Evolutionary conservation across 768 basidiomycete genomes (phyloP), one percentile per base, ranked within the genome.

Genomic region (Leccinum ochraceum): DNA sequence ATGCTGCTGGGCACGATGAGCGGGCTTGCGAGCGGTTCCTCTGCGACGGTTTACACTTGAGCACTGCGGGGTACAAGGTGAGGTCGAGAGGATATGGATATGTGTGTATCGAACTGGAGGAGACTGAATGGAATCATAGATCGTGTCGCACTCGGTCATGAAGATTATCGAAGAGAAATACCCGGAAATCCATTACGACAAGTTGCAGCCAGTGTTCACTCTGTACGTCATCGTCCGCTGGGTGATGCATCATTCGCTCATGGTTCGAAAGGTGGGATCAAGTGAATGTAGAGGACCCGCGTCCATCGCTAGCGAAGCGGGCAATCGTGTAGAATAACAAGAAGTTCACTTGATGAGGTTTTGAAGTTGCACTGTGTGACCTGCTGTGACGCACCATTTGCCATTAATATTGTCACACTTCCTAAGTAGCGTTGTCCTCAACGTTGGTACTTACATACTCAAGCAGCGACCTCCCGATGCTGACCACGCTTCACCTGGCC

Each of bases 31-130:
- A 75, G 22, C 74, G 67, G 51, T 89, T 81, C 68, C 72, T 92
- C 56, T 74, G 69, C 46, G 95, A 97, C 69, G 95, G 95, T 2
- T 74, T 97, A 54, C 95, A 97, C 75, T 74, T 94, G 67, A 92
- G 83, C 56, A 78, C 73, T 20, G 81, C 75, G 2, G 95, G 92
- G 24, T 95, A 95, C 66, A 70, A 80, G 71, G 90, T 92, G 67
- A 68, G 86, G 70, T 26, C 57, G 9, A 51, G 13, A 28, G 50
- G 10, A 17, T 49, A 17, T n/a, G 26, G 20, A 34, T 53, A n/a
- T n/a, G n/a, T n/a, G n/a, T n/a, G n/a, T 44, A 54, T 50, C 53
- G 42, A 34, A 56, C 37, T 11, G 39, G 49, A 16, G 11, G 22
- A 59, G 30, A 57, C 60, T 64, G 16, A 63, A 34, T 13, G 17